Evolutionary conservation across 768 basidiomycete species (phyloP).

Genomic region (Suillus decipiens): DNA sequence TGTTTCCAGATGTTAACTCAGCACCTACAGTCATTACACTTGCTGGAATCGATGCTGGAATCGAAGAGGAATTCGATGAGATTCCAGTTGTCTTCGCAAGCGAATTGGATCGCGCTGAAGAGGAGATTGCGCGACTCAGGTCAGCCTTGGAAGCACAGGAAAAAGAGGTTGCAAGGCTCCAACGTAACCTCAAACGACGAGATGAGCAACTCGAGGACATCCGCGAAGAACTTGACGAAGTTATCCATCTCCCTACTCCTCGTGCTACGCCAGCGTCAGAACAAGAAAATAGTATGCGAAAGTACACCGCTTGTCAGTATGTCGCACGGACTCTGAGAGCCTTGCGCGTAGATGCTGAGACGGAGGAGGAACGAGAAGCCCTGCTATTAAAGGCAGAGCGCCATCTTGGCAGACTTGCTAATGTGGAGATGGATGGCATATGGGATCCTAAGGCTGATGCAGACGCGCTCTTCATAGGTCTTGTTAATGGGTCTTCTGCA

Average conservation of each 20-base stretch:
- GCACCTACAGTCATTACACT: background rate
- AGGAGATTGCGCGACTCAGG: slow-evolving; percentile 3
- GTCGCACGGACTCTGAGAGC: slow-evolving; percentile 11
- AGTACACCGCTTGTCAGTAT: slow-evolving; percentile 13
- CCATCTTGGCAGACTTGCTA: slow-evolving; percentile 9
- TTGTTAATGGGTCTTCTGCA: slow-evolving; percentile 3
- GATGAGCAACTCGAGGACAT: slow-evolving; percentile 6
- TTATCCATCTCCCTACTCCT: slow-evolving; percentile 4
- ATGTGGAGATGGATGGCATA: slow-evolving; percentile 16
- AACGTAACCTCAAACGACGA: slow-evolving; percentile 9
- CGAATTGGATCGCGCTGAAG: slow-evolving; percentile 5
- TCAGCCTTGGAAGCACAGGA: slow-evolving; percentile 9
- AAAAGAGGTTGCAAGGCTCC: slow-evolving; percentile 10
- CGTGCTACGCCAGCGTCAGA: background rate
- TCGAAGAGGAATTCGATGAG: slow-evolving; percentile 1
- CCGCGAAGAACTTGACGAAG: slow-evolving; percentile 6
- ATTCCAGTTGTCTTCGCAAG: slow-evolving; percentile 5
- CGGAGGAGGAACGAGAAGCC: slow-evolving; percentile 9
- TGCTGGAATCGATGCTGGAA: background rate
- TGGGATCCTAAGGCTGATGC: slow-evolving; percentile 10
- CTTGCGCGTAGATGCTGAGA: background rate
- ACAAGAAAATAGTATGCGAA: slow-evolving; percentile 10
- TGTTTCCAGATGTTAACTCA: background rate
- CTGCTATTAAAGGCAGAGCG: slow-evolving; percentile 12
- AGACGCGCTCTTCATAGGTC: slow-evolving; percentile 6